Conservation (phyloP, 352 stramenopile genomes). For the Globisporangium apiculatum region DNA sequence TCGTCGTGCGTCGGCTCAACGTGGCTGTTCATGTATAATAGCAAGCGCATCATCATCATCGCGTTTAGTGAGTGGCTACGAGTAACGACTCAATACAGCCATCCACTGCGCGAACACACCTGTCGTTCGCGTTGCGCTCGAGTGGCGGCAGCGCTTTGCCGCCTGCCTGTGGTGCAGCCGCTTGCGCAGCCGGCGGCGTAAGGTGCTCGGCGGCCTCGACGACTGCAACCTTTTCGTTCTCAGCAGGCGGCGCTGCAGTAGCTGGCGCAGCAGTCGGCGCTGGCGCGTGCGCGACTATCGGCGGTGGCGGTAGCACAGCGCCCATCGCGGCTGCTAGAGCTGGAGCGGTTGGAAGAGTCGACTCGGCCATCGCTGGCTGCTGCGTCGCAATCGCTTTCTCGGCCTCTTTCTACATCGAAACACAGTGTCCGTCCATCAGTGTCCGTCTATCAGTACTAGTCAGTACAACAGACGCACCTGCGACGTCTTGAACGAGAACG, state of each 20-base stretch:
- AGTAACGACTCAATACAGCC: background rate
- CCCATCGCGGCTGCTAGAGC: background rate
- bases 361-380: background rate
- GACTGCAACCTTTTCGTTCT: slow-evolving; percentile 21
- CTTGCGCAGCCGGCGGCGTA: background rate
- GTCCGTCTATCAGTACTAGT: too few species aligned
- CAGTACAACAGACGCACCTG: slow-evolving; percentile 17
- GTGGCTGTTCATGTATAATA: background rate
- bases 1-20: background rate
- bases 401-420: slow-evolving; percentile 14
- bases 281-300: slow-evolving; percentile 5
- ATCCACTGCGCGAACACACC: background rate
- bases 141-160: slow-evolving; percentile 4
- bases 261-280: background rate
- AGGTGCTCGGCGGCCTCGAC: slow-evolving; percentile 24
- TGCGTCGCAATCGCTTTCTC: slow-evolving; percentile 10
- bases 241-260: background rate
- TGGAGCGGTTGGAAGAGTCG: background rate
- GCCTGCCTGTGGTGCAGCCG: background rate
- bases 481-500: slow-evolving; percentile 62
- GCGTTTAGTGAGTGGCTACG: too few species aligned
- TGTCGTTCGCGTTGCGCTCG: slow-evolving; percentile 1
- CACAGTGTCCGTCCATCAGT: too few species aligned
- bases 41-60: background rate
- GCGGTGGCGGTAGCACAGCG: slow-evolving; percentile 5